A percentile compares a stretch with the other conserved stretches of the same genome.
These are phyloP conservation scores for Chionographis japonica DNA, from an alignment of 106 monocot species.

Conservation along the genomic window DNA sequence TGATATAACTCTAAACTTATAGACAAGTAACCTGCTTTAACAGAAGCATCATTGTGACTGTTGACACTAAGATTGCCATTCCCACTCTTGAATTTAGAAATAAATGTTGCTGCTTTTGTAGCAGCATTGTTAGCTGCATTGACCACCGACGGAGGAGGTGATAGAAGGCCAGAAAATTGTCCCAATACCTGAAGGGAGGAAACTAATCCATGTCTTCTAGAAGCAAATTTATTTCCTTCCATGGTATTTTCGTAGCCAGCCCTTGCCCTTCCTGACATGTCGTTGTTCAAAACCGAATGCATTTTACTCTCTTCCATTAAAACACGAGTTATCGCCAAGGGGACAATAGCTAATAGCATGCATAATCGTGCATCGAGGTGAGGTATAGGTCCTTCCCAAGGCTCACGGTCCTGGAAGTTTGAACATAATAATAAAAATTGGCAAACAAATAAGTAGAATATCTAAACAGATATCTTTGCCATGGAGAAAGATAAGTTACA, in stretches of 20 bases:
- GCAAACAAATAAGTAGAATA: neutral
- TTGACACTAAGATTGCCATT: slow-evolving; percentile 20
- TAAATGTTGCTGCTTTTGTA: slow-evolving; percentile 70
- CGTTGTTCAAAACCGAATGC: neutral
- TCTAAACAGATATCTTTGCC: neutral
- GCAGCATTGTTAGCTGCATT: slow-evolving; percentile 83
- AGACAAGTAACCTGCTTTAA: slow-evolving; percentile 55
- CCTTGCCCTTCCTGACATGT: neutral
- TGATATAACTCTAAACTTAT: neutral
- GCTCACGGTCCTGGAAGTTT: slow-evolving; percentile 56
- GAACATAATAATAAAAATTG: slow-evolving; percentile 7
- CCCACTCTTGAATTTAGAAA: slow-evolving; percentile 53
- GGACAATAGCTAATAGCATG: slow-evolving; percentile 73
- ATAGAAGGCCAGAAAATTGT: slow-evolving; percentile 66
- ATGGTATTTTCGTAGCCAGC: slow-evolving; percentile 7
- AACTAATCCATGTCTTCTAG: slow-evolving; percentile 66
- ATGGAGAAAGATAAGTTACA: neutral
- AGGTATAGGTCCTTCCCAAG: slow-evolving; percentile 83
- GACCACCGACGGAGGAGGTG: slow-evolving; percentile 61
- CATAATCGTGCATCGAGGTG: slow-evolving; percentile 81
- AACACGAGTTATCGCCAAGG: slow-evolving; percentile 60
- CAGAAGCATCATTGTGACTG: slow-evolving; percentile 30
- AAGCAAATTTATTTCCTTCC: slow-evolving; percentile 30
- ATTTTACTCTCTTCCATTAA: slow-evolving; percentile 44
- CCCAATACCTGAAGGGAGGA: slow-evolving; percentile 70